Percentiles rank a stretch among this genome's conserved stretches.
phyloP scores from a whole-genome alignment of 1,284 basidiomycete genomes.

The Pseudomicrostroma phylloplanum region DNA sequence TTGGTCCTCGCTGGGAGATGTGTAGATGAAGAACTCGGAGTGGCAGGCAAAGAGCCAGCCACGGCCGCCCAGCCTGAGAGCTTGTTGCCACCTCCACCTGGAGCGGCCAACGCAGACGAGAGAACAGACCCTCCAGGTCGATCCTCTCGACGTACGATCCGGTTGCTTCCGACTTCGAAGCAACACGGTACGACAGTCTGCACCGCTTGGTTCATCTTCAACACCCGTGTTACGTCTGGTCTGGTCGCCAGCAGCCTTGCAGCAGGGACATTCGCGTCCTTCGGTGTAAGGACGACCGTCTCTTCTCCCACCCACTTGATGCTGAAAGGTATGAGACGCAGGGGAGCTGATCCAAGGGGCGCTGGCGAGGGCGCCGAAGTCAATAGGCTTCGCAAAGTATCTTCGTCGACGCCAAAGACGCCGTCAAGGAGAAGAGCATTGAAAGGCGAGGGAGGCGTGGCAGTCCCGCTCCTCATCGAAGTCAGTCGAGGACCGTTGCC shows the following conservation, averaged over 20 bases:
- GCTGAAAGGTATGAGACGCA: background rate
- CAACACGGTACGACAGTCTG: no score
- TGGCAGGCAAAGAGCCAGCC: no score
- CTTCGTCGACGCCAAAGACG: conserved; percentile 39
- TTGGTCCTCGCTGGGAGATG: no score
- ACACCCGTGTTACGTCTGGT: no score
- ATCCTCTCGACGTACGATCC: no score
- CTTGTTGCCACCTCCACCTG: background rate
- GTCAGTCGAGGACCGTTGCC: background rate
- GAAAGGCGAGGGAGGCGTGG: conserved; percentile 18
- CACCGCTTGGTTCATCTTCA: no score
- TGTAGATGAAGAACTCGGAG: no score
- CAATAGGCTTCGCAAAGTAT: conserved; percentile 24
- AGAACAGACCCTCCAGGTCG: no score
- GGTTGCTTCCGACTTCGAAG: no score
- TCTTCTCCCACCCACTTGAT: background rate
- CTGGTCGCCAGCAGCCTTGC: no score
- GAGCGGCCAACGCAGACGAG: background rate
- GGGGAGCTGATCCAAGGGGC: background rate
- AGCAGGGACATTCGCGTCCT: no score
- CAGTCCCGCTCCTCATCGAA: background rate
- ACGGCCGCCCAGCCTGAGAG: background rate
- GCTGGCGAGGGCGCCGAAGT: background rate
- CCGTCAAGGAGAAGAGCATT: conserved; percentile 35
- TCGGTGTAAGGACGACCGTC: background rate